Evolutionary conservation across 2,329 filamentous ascomycete species (phyloP), one percentile per base, ranked within the genome.

Genomic region (Talaromyces albobiverticillius): DNA sequence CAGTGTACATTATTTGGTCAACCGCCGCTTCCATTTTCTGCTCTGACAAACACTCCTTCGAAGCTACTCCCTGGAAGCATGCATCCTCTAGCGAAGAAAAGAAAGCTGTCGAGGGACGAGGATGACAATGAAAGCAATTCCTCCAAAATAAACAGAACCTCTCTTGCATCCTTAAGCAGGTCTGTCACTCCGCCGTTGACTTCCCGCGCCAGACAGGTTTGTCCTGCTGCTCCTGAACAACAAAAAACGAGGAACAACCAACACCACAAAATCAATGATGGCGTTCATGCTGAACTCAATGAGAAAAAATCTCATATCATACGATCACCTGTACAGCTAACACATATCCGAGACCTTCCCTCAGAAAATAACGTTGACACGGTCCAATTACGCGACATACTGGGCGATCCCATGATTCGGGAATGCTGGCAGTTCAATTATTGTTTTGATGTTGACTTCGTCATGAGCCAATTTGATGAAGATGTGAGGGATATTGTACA

Each of bases 361-460:
- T 71, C 73, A 2, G 65, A 67, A 0, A 73, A 79, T 57, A 94
- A 95, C 71, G 71, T 76, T 22, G 88, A 87, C 66, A 78, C 88
- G 0, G 70, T 93, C 31, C 79, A 77, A 1, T 74, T 94, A 9
- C 72, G 74, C 4, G 87, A 90, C 55, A 78, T 95, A 5, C 77
- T 95, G 1, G 83, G 87, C 0, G 84, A 91, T 65, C 87, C 88
- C 0, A 76, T 90, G 58, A 89, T 94, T 52, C 79, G 81, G 36
- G 79, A 82, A 66, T 79, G 78, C 54, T 82, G 80, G 79, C 73
- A 80, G 42, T 82, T 82, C 62, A 82, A 82, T 56, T 82, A 78
- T 59, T 67, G 79, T 8, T 78, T 80, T 61, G 76, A 82, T 63
- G 64, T 86, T 22, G 79, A 84, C 53, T 86, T 83, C 64, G 62